Conservation (phyloP, 1,284 basidiomycete species). For the Trametes polyzona region DNA sequence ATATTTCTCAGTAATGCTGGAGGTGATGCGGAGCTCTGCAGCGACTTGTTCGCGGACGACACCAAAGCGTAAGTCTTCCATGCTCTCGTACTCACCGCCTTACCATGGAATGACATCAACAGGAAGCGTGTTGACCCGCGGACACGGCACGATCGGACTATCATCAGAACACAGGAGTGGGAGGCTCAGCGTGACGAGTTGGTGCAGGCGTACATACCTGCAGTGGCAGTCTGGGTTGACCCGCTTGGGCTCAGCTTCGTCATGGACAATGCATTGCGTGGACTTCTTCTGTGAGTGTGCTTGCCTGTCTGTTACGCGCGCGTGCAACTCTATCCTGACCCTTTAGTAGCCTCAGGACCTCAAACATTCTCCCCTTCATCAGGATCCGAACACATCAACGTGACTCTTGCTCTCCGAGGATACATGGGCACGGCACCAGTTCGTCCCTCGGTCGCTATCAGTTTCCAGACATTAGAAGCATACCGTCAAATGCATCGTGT, state of each 20-base stretch:
- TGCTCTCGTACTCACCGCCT: neutral
- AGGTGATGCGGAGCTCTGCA: neutral
- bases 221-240: neutral
- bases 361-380: neutral
- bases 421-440: conserved; percentile 24
- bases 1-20: neutral
- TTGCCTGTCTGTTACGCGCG: too few relatives aligned
- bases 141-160: neutral
- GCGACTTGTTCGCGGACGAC: neutral
- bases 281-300: neutral
- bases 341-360: neutral
- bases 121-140: neutral
- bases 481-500: conserved; percentile 29
- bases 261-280: neutral
- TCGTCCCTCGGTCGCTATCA: conserved; percentile 21
- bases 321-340: too few relatives aligned
- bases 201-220: neutral
- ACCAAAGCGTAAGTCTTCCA: neutral
- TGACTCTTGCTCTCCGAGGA: conserved; percentile 8
- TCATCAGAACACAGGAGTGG: neutral
- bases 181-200: neutral
- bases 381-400: neutral
- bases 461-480: conserved; percentile 20
- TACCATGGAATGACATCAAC: neutral
- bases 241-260: too few relatives aligned